phyloP scores from a whole-genome alignment of 768 basidiomycete genomes.

The Pleurotus salmoneostramineus region DNA sequence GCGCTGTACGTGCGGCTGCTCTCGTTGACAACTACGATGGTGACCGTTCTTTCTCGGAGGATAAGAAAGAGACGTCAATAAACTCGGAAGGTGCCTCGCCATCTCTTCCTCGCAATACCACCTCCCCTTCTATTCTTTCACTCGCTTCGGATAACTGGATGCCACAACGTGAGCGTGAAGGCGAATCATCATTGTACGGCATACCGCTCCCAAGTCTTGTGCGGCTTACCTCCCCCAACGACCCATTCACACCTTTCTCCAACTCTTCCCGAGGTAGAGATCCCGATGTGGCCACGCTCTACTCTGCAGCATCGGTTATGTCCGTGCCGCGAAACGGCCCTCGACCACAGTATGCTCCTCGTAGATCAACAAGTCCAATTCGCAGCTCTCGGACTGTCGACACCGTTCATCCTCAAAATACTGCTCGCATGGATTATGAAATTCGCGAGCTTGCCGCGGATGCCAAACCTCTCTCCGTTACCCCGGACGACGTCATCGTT shows the following conservation, averaged over 20 bases:
- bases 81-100: constrained; percentile 8
- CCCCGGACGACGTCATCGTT: constrained; percentile 66
- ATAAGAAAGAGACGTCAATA: neutral
- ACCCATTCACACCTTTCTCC: constrained; percentile 45
- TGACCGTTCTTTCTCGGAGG: constrained; percentile 12
- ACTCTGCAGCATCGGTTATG: constrained; percentile 80
- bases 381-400: constrained; percentile 33
- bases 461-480: constrained; percentile 50
- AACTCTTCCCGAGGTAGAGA: constrained; percentile 45
- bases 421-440: constrained; percentile 52
- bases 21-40: constrained; percentile 19
- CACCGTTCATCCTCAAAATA: constrained; percentile 29
- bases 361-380: constrained; percentile 24
- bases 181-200: constrained; percentile 41
- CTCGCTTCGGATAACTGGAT: constrained; percentile 27
- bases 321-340: constrained; percentile 49
- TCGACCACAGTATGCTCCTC: constrained; percentile 30
- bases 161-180: constrained; percentile 22
- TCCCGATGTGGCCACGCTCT: constrained; percentile 79
- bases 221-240: constrained; percentile 63
- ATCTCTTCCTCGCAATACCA: constrained; percentile 20
- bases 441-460: constrained; percentile 79
- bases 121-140: constrained; percentile 28
- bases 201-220: constrained; percentile 73
- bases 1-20: constrained; percentile 28